phyloP scores from a whole-genome alignment of 129 eudicot species.

The Dittrichia graveolens region DNA sequence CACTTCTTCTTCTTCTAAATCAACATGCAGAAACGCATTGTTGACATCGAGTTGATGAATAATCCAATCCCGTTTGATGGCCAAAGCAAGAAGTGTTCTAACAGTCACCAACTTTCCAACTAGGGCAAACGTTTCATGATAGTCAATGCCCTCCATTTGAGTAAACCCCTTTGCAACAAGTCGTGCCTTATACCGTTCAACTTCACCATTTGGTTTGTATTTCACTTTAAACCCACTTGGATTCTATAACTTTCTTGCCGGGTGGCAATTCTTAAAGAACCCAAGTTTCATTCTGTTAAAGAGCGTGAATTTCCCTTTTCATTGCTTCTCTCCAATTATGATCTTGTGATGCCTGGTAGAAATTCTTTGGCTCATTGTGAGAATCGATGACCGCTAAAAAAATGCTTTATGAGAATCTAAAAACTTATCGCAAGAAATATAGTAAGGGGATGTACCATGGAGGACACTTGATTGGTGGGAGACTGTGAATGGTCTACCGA shows the following conservation, averaged over 20 bases:
- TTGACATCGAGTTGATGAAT: no score
- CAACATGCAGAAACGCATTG: no score
- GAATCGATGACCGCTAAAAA: neutral
- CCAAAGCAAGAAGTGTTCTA: no score
- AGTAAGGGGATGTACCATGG: neutral
- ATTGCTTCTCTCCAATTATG: neutral
- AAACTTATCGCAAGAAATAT: neutral
- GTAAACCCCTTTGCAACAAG: no score
- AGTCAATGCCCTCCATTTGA: no score
- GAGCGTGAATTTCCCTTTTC: no score
- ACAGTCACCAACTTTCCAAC: no score
- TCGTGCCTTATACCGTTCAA: no score
- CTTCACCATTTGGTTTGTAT: no score
- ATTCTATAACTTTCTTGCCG: neutral
- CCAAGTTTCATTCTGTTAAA: neutral
- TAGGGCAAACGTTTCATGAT: no score
- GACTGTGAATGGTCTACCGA: neutral
- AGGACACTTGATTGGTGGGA: neutral
- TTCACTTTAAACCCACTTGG: neutral
- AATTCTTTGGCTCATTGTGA: slow-evolving; percentile 9
- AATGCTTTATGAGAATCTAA: neutral
- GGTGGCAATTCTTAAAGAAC: neutral
- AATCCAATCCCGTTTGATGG: no score
- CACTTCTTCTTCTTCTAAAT: no score
- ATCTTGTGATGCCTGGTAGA: neutral